Evolutionary conservation across 2,329 filamentous ascomycete species (phyloP).

Genomic region (Fusarium abutilonis): DNA sequence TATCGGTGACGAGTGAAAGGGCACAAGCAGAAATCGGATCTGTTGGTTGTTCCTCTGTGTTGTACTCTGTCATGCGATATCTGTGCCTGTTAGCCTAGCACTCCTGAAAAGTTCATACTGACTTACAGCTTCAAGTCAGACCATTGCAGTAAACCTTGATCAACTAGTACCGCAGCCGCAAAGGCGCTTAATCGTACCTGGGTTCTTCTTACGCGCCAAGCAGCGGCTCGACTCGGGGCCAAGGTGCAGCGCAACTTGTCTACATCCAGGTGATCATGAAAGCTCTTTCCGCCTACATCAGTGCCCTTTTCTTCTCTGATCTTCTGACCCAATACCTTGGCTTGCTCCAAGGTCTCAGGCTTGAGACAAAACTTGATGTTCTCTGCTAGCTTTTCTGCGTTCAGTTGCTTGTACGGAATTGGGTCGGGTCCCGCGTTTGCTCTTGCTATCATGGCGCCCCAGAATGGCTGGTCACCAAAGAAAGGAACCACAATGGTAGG

Average conservation of each 20-base stretch:
- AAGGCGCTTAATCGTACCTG: constrained; percentile 75
- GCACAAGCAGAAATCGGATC: constrained; percentile 83
- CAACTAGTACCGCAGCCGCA: constrained; percentile 74
- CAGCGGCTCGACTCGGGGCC: constrained; percentile 73
- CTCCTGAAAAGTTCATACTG: not conserved
- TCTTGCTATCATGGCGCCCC: constrained; percentile 78
- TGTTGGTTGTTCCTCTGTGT: constrained; percentile 79
- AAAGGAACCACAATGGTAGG: constrained; percentile 88
- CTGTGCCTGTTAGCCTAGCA: constrained; percentile 47
- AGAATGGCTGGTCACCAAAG: constrained; percentile 86
- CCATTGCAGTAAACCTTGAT: constrained; percentile 71
- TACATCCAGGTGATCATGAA: constrained; percentile 75
- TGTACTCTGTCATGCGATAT: constrained; percentile 70
- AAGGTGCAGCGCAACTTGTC: constrained; percentile 76
- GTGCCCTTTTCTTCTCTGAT: constrained; percentile 74
- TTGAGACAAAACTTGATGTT: constrained; percentile 70
- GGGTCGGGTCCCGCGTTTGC: constrained; percentile 78
- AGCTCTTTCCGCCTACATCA: constrained; percentile 71
- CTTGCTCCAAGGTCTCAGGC: constrained; percentile 67
- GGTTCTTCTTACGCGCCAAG: constrained; percentile 78
- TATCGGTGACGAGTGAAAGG: constrained; percentile 81
- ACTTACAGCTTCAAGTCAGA: constrained; percentile 77
- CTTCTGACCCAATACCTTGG: constrained; percentile 66
- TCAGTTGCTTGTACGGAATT: constrained; percentile 74
- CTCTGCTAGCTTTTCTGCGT: constrained; percentile 70